Evolutionary conservation across 2,329 filamentous ascomycete genomes (phyloP), one percentile per base, ranked within the genome.

Genomic region (Calonectria pteridis): DNA sequence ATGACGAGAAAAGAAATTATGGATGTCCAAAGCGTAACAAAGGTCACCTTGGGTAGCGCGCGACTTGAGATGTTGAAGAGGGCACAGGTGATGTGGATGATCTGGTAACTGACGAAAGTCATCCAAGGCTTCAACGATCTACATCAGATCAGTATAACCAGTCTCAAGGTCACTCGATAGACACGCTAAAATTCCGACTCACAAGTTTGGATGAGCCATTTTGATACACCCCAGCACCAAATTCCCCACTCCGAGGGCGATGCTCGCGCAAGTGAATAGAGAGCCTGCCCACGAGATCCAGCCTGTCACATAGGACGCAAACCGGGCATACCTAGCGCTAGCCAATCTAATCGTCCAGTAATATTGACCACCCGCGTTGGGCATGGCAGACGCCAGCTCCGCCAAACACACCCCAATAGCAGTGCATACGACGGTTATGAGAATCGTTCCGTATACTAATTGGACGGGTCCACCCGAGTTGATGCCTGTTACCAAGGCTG

Each of bases 381-480:
- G 65, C 70, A 72, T 72, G 5, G 65, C 65, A 20, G 55, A 64
- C 2, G 65, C 65, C 6, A 72, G 49, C 23, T 72, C 70, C n/a
- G 43, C 51, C 35, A 72, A 51, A 10, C 37, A 58, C 6, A 64
- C 70, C 3, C 43, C 70, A 10, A 72, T 69, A 35, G 55, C 64
- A 16, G 37, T 29, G 33, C 46, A 69, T 3, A 69, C 49, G 2
- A 65, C n/a, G 0, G 70, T 35, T 18, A 69, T 26, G 4, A 72
- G 33, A 10, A 72, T 64, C 18, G 46, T 55, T 29, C 70, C 65
- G 33, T 72, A 72, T 43, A 72, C 53, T 29, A 72, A 33, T 29
- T 62, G 64, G 4, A 63, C 64, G 3, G 70, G 64, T 11, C 70
- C 72, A 5, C 72, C 69, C 0, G 69, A 72, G 65, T 72, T 74